These are phyloP conservation scores for Mollisiaceae sp. DNA, from an alignment of 2,329 filamentous ascomycete genomes.

Conservation along the genomic window DNA sequence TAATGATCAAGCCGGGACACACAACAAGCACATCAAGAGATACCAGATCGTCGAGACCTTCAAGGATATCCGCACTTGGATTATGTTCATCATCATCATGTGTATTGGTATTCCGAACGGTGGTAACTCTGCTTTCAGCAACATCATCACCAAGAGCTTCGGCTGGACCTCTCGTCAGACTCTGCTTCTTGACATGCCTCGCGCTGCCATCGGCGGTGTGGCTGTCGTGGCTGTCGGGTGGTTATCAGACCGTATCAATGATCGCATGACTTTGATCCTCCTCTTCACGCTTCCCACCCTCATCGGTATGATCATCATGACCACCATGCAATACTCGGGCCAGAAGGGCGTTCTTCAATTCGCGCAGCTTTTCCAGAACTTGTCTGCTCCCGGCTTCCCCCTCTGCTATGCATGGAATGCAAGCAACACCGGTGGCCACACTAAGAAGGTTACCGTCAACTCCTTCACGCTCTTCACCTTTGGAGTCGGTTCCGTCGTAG, in stretches of 20 bases:
- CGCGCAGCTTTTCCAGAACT: slow-evolving; percentile 1
- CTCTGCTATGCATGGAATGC: slow-evolving; percentile 6
- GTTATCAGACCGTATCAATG: neutral
- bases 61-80: slow-evolving; percentile 5
- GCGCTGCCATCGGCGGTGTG: neutral
- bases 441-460: slow-evolving; percentile 2
- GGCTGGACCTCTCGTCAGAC: slow-evolving; percentile 6
- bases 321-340: slow-evolving; percentile 6
- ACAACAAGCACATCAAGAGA: slow-evolving; percentile 7
- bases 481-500: neutral
- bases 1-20: slow-evolving; percentile 2
- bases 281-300: neutral
- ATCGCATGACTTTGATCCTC: slow-evolving; percentile 1
- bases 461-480: slow-evolving; percentile 1
- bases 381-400: neutral
- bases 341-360: slow-evolving; percentile 3
- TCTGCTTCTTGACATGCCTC: neutral
- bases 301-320: slow-evolving; percentile 5
- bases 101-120: slow-evolving; percentile 1
- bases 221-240: neutral
- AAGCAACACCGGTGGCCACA: neutral
- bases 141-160: slow-evolving; percentile 6
- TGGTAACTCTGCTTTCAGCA: neutral
- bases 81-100: slow-evolving; percentile 9
- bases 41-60: slow-evolving; percentile 3